phyloP scores from a whole-genome alignment of 805 yeast genomes.

The Wickerhamomyces chaumierensis region DNA sequence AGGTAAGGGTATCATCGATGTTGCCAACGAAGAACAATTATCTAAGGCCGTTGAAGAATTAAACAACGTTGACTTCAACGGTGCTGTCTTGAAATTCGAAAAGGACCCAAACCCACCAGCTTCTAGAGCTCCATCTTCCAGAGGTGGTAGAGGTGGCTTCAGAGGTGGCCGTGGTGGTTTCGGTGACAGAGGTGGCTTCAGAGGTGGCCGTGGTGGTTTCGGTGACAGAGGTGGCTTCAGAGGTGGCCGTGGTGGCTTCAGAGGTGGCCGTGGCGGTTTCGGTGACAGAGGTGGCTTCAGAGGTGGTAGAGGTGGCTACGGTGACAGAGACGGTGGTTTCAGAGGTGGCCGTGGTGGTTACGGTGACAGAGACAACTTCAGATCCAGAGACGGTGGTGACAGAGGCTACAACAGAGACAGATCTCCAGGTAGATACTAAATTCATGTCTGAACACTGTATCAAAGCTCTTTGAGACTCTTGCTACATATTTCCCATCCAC shows the following conservation, averaged over 20 bases:
- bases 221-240: slow-evolving; percentile 22
- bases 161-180: slow-evolving; percentile 32
- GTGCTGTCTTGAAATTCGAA: slow-evolving; percentile 60
- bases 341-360: slow-evolving; percentile 29
- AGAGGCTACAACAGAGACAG: slow-evolving; percentile 51
- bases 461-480: too few relatives aligned
- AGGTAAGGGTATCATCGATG: slow-evolving; percentile 35
- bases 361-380: slow-evolving; percentile 15
- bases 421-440: slow-evolving; percentile 64
- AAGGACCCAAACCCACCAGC: slow-evolving; percentile 55
- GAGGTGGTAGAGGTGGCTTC: slow-evolving; percentile 30
- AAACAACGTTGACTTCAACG: slow-evolving; percentile 63
- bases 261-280: slow-evolving; percentile 30
- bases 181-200: slow-evolving; percentile 35
- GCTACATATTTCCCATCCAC: too few relatives aligned
- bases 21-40: slow-evolving; percentile 59
- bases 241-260: slow-evolving; percentile 28
- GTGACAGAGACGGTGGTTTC: slow-evolving; percentile 20
- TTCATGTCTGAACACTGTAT: too few relatives aligned
- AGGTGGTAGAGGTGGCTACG: slow-evolving; percentile 35
- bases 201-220: slow-evolving; percentile 26
- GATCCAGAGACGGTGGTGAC: slow-evolving; percentile 22
- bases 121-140: slow-evolving; percentile 32
- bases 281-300: slow-evolving; percentile 31
- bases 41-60: slow-evolving; percentile 63